phyloP scores from a whole-genome alignment of 768 basidiomycete species.

The Boletus edulis region DNA sequence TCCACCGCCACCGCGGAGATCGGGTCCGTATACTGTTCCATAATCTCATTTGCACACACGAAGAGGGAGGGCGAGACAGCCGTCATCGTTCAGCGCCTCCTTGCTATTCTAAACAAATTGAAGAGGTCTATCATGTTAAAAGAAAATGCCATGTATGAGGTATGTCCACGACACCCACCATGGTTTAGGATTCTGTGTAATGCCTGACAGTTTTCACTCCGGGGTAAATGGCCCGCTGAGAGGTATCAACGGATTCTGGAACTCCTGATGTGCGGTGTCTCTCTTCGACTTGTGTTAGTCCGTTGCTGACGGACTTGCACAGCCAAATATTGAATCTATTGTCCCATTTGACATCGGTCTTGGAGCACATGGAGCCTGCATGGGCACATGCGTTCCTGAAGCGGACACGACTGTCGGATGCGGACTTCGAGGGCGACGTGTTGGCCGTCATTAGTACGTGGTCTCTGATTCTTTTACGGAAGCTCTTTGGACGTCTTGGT shows the following conservation, averaged over 20 bases:
- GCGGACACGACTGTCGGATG: constrained; percentile 71
- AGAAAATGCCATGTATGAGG: constrained; percentile 66
- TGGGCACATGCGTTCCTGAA: constrained; percentile 79
- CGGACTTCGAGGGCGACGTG: constrained; percentile 81
- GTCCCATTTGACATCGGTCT: constrained; percentile 70
- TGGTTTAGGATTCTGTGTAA: background rate
- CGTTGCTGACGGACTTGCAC: background rate
- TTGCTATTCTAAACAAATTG: constrained; percentile 74
- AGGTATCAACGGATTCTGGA: constrained; percentile 70
- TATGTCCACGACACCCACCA: constrained; percentile 23
- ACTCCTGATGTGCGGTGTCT: constrained; percentile 55
- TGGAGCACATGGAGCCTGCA: constrained; percentile 67
- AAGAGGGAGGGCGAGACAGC: constrained; percentile 48
- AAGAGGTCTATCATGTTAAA: constrained; percentile 56
- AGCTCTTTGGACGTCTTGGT: too few relatives aligned
- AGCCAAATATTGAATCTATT: constrained; percentile 71
- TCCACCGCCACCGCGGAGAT: constrained; percentile 67
- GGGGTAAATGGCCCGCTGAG: constrained; percentile 78
- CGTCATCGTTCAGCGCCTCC: constrained; percentile 57
- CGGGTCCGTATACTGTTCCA: constrained; percentile 71
- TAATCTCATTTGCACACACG: constrained; percentile 68
- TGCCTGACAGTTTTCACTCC: constrained; percentile 58
- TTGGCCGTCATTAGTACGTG: constrained; percentile 74
- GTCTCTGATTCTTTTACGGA: background rate
- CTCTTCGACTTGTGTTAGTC: background rate